Conservation (phyloP, 345 rosid genomes). For the Pugionium dolabratum region DNA sequence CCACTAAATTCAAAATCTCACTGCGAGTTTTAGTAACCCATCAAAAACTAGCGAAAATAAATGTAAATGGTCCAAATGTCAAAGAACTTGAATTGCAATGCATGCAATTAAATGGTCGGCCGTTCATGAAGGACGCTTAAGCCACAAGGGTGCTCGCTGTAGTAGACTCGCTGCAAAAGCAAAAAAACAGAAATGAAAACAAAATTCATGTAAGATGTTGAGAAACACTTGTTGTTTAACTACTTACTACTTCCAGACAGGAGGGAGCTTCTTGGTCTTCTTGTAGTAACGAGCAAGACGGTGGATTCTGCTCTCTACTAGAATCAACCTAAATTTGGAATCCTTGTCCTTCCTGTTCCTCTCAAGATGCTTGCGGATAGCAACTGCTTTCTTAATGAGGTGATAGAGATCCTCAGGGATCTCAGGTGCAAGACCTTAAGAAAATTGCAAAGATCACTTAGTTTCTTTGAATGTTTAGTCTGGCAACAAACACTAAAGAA, state of each 20-base stretch:
- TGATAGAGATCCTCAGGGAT: conserved; percentile 92
- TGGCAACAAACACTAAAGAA: not conserved
- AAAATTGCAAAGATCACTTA: not conserved
- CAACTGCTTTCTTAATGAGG: conserved; percentile 89
- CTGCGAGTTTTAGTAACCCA: conserved; percentile 6
- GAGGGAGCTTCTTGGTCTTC: conserved; percentile 95
- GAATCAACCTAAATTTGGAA: conserved; percentile 83
- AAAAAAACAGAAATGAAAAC: not conserved
- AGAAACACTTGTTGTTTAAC: not conserved
- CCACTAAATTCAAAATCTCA: conserved; percentile 23
- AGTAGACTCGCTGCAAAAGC: conserved; percentile 56
- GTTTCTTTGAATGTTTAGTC: not conserved
- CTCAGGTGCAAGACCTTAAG: conserved; percentile 80
- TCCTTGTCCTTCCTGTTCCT: conserved; percentile 97
- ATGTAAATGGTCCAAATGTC: not conserved
- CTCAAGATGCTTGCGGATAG: conserved; percentile 92
- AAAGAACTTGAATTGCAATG: conserved; percentile 2
- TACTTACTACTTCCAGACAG: conserved; percentile 90
- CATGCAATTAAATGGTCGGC: conserved; percentile 9
- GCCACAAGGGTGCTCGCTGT: conserved; percentile 75
- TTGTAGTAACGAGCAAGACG: conserved; percentile 94
- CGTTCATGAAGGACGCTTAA: conserved; percentile 29
- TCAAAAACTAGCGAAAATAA: conserved; percentile 24
- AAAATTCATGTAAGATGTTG: not conserved
- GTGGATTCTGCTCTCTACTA: conserved; percentile 93